These are phyloP conservation scores for Eimeria falciformis DNA, from an alignment of 169 alveolate genomes.

Conservation along the genomic window DNA sequence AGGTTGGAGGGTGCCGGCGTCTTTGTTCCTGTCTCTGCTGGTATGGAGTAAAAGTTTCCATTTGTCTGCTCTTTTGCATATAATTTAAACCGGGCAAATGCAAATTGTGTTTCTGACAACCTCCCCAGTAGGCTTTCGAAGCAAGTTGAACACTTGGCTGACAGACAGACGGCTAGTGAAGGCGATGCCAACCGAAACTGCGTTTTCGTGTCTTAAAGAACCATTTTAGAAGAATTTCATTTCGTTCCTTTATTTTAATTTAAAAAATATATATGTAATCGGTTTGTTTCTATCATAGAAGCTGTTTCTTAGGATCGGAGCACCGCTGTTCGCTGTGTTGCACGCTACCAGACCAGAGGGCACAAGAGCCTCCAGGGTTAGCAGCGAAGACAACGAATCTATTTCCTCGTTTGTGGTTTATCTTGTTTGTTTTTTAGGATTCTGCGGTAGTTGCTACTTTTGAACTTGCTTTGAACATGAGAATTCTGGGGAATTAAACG, in stretches of 20 bases:
- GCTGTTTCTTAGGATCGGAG: constrained; percentile 34
- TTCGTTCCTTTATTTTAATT: background rate
- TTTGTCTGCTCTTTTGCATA: background rate
- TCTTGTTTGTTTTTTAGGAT: constrained; percentile 52
- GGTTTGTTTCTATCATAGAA: background rate
- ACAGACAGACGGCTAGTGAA: constrained; percentile 51
- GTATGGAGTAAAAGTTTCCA: background rate
- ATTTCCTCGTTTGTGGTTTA: constrained; percentile 3
- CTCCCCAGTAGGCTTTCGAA: constrained; percentile 4
- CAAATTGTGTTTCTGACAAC: background rate
- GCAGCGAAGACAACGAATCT: constrained; percentile 5
- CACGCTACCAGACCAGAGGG: constrained; percentile 70
- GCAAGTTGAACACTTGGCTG: constrained; percentile 19
- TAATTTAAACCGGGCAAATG: background rate
- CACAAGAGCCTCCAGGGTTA: constrained; percentile 61
- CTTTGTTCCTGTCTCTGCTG: constrained; percentile 34
- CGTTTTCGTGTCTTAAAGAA: background rate
- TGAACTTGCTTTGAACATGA: background rate
- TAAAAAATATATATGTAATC: background rate
- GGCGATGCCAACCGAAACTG: constrained; percentile 1
- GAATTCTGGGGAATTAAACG: background rate
- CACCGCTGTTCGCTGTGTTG: constrained; percentile 53
- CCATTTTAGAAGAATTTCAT: background rate
- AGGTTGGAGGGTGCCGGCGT: too few species aligned
- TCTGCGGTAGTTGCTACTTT: constrained; percentile 15